Evolutionary conservation across 2,329 filamentous ascomycete species (phyloP), one percentile per base, ranked within the genome.

Genomic region (Elsinoe arachidis): DNA sequence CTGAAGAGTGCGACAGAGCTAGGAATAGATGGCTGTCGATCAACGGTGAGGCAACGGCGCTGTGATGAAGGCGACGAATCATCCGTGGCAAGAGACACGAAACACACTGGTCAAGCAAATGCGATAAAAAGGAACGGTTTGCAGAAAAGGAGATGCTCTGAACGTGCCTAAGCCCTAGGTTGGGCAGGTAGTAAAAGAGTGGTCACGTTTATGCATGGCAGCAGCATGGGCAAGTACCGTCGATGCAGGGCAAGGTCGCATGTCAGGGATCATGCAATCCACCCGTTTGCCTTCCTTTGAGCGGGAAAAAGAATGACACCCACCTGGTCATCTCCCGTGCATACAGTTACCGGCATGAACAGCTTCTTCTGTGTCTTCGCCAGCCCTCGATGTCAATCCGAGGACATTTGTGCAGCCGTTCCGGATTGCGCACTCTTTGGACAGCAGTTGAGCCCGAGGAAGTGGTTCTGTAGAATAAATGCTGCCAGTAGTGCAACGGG

Each of bases 401-500:
- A 53, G 19, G 33, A 39, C 19, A 4, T 51, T 26, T 19, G 17
- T 10, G 23, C 30, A 19, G 10, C 46, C 26, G 26, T 35, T 51
- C 46, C 14, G 33, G 6, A 7, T 7, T 30, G 15, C 26, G 17
- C 17, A 51, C 14, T 15, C 12, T 39, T 23, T 34, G 26, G 26
- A 35, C 43, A 23, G 43, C 43, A 23, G 43, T 23, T 23, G 11
- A 17, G 46, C 46, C 46, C 46, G 46, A 35, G 14, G 15, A 26
- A 15, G 14, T 53, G 49, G 49, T 26, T 33, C 26, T 53, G 49
- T 35, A 35, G 49, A 39, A 37, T 39, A 53, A 35, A 33, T 53
- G 49, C 35, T 38, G 35, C 49, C 49, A 53, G 49, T 53, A 53
- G 49, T 39, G 5, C 34, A 53, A 53, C 49, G 49, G 49, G 14